Evolutionary conservation across 2,329 filamentous ascomycete species (phyloP).

Genomic region (Chaetothyriales sp.): DNA sequence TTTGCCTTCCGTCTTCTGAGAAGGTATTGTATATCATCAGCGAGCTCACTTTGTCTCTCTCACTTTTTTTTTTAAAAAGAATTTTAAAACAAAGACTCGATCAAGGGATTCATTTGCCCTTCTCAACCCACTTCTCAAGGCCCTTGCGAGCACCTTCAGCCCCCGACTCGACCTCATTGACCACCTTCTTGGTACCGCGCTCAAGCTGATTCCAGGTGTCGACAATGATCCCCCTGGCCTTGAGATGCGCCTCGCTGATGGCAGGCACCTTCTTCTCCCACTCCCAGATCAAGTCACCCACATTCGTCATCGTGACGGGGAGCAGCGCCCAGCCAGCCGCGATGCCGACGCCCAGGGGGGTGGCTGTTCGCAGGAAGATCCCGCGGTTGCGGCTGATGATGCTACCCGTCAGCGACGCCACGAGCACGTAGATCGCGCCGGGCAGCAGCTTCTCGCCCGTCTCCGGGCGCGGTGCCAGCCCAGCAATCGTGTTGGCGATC

Average conservation of each 20-base stretch:
- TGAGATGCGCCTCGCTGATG: conserved; percentile 65
- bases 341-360: conserved; percentile 66
- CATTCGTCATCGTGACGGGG: conserved; percentile 79
- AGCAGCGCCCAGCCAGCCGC: conserved; percentile 71
- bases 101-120: conserved; percentile 51
- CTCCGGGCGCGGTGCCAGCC: conserved; percentile 70
- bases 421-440: conserved; percentile 78
- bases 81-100: background rate
- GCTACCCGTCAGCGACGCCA: conserved; percentile 85
- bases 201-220: conserved; percentile 58
- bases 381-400: conserved; percentile 82
- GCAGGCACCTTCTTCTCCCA: conserved; percentile 83
- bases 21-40: background rate
- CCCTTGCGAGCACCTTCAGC: conserved; percentile 59
- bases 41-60: background rate
- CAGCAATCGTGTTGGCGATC: conserved; percentile 78
- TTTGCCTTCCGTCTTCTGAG: background rate
- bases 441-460: conserved; percentile 81
- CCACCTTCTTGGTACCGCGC: conserved; percentile 55
- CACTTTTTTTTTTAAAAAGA: background rate
- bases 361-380: conserved; percentile 60
- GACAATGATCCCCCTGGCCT: conserved; percentile 52
- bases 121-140: conserved; percentile 79
- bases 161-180: conserved; percentile 64
- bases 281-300: conserved; percentile 71